Percentiles rank a stretch among this genome's conserved stretches.
phyloP scores from a whole-genome alignment of 116 monocot genomes.

The Iris pallida region DNA sequence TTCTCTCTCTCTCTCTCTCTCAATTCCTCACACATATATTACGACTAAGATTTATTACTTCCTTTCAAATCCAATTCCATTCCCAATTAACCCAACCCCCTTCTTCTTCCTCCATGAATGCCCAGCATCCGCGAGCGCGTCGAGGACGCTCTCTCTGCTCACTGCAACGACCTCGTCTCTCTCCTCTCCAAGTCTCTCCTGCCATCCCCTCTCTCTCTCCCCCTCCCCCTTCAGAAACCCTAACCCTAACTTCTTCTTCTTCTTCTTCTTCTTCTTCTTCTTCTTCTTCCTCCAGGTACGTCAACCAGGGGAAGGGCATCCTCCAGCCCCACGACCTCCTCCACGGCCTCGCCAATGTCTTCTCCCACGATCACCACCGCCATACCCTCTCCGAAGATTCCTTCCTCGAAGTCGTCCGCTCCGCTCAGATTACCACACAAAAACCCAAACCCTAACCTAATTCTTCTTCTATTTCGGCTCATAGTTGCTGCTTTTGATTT shows the following conservation, averaged over 20 bases:
- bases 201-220: slow-evolving; percentile 1
- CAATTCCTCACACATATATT: no score
- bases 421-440: slow-evolving; percentile 47
- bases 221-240: not conserved
- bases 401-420: slow-evolving; percentile 73
- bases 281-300: slow-evolving; percentile 34
- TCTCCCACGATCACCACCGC: slow-evolving; percentile 30
- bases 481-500: not conserved
- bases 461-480: not conserved
- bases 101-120: no score
- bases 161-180: slow-evolving; percentile 90
- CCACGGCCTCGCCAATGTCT: slow-evolving; percentile 58
- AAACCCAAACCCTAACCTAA: no score
- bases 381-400: slow-evolving; percentile 50
- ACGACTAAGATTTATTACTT: no score
- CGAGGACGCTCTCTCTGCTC: slow-evolving; percentile 80
- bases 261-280: not conserved
- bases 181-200: slow-evolving; percentile 67
- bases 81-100: no score
- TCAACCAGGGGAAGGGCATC: slow-evolving; percentile 78
- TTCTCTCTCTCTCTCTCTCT: no score
- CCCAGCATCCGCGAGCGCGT: slow-evolving; percentile 78
- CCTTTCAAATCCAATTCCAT: no score
- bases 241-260: not conserved
- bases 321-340: slow-evolving; percentile 90